Percentiles rank a stretch among this genome's conserved stretches.
These are phyloP conservation scores for Fusarium secorum DNA, from an alignment of 2,329 filamentous ascomycete genomes.

Conservation along the genomic window DNA sequence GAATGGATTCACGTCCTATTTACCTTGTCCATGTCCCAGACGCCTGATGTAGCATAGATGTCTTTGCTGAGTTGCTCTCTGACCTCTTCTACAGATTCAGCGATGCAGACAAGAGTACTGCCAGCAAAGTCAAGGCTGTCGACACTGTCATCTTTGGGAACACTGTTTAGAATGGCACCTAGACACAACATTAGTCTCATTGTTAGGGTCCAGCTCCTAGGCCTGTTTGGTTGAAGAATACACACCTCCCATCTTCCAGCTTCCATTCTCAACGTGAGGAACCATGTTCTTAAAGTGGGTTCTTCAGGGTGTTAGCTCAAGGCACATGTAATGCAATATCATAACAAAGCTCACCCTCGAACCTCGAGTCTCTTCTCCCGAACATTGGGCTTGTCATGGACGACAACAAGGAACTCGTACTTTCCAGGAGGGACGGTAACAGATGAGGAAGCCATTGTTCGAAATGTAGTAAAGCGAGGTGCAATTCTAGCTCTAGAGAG, in stretches of 20 bases:
- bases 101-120: slow-evolving; percentile 72
- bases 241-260: slow-evolving; percentile 70
- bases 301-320: slow-evolving; percentile 33
- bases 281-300: slow-evolving; percentile 66
- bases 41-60: slow-evolving; percentile 73
- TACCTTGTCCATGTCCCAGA: slow-evolving; percentile 82
- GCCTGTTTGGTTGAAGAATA: neutral
- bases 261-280: slow-evolving; percentile 60
- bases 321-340: neutral
- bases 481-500: slow-evolving; percentile 3
- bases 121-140: slow-evolving; percentile 74
- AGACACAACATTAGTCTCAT: neutral
- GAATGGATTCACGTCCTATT: neutral
- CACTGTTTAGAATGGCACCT: slow-evolving; percentile 73
- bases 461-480: slow-evolving; percentile 11
- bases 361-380: slow-evolving; percentile 69
- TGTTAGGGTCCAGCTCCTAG: neutral
- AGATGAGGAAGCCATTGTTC: slow-evolving; percentile 42
- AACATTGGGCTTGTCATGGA: slow-evolving; percentile 70
- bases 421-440: slow-evolving; percentile 45
- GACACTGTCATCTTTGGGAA: slow-evolving; percentile 67
- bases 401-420: slow-evolving; percentile 72
- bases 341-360: slow-evolving; percentile 55
- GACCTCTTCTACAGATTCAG: slow-evolving; percentile 74
- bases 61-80: slow-evolving; percentile 72